Evolutionary conservation across 1,139 yeast species (phyloP), one percentile per base, ranked within the genome.

Genomic region (Protomyces inouyei): DNA sequence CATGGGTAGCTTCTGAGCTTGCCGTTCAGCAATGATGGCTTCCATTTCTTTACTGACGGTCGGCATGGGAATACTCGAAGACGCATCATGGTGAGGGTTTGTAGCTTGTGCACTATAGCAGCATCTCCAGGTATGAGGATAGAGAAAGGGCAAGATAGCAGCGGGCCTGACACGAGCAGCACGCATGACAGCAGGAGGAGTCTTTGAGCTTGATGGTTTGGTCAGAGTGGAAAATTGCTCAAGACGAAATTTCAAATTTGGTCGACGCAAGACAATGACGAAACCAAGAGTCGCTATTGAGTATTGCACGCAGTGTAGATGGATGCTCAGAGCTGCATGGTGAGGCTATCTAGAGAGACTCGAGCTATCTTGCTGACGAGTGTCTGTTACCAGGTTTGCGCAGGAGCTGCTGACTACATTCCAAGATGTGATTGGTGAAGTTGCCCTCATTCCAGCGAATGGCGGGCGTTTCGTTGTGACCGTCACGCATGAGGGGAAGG

Each of bases 301-400:
- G 23, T 59, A 59, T 52, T 59, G 63, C 25, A 59, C 43, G 32
- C 63, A 61, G 70, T 85, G 88, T 74, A 81, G 83, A 68, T 85
- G 88, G 88, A 81, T 83, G 68, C 76, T 85, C 35, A 75, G 89
- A n/a, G 86, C 88, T 1, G 79, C 85, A 0, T 85, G 88, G 88
- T 84, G 83, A n/a, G 18, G 8, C 48, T n/a, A 21, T 21, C 8
- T 28, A 1, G 0, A 1, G 32, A 28, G 32, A 28, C 9, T 4
- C 6, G 8, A 28, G 32, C 8, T 4, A 3, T 28, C 5, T 28
- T 28, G 9, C 32, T 28, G 8, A 28, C 8, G 9, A 4, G 32
- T 3, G 0, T 3, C 8, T 28, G 23, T 28, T 1, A 28, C 2
- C 10, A 43, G 48, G 48, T 43, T 43, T 52, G 71, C 71, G 28